phyloP scores from a whole-genome alignment of 345 rosid genomes.

The Bruguiera sexangula region DNA sequence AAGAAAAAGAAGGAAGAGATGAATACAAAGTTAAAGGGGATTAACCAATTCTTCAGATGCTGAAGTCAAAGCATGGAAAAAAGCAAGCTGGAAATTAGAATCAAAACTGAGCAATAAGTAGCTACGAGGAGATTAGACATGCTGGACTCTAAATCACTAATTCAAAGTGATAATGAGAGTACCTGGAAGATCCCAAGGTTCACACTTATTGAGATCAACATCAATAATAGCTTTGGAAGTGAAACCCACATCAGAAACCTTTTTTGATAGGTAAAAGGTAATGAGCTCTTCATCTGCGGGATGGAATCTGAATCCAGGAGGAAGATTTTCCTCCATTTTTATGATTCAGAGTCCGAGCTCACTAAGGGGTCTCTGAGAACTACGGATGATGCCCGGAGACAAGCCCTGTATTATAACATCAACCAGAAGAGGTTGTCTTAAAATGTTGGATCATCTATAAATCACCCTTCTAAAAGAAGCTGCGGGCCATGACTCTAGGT shows the following conservation, averaged over 20 bases:
- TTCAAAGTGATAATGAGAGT: not conserved
- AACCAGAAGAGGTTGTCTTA: conserved; percentile 11
- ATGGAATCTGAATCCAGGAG: conserved; percentile 98
- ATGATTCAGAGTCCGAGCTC: not conserved
- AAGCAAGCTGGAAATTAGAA: too few species aligned
- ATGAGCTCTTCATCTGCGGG: conserved; percentile 98
- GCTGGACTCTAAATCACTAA: not conserved
- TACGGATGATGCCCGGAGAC: conserved; percentile 7
- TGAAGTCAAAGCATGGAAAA: too few species aligned
- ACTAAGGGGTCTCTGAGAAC: not conserved
- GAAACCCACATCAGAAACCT: conserved; percentile 62
- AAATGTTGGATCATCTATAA: conserved; percentile 9
- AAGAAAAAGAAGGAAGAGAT: too few species aligned
- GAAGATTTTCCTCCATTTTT: conserved; percentile 73
- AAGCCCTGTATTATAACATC: conserved; percentile 6
- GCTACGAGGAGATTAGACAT: not conserved
- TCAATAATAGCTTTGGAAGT: conserved; percentile 79
- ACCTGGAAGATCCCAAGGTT: conserved; percentile 99
- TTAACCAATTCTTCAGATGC: too few species aligned
- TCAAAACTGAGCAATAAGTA: not conserved
- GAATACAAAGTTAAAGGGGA: too few species aligned
- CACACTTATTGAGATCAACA: conserved; percentile 95
- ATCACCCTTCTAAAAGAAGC: conserved; percentile 55
- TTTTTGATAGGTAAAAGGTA: conserved; percentile 60
- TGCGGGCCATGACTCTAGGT: conserved; percentile 12